Evolutionary conservation across 345 rosid species (phyloP), one percentile per base, ranked within the genome.

Genomic region (Viola odorata): DNA sequence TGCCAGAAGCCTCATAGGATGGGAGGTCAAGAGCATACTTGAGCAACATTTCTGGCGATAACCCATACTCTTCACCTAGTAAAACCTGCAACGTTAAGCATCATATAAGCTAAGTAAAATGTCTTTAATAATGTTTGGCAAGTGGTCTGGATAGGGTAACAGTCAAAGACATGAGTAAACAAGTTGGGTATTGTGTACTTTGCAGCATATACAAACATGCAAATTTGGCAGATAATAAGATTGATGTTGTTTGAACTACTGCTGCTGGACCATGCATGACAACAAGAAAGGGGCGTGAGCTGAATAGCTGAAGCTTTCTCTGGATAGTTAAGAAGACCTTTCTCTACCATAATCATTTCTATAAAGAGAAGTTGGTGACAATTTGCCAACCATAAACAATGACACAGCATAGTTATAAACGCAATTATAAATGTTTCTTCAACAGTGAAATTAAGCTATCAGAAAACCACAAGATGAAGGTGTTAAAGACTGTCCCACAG

Each of bases 11-110:
- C 57, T 44, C 68, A 74, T 53, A 69, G 63, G 90, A 90, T 59
- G 87, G 85, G 66, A 82, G 72, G 49, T 78, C 74, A 60, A 78
- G 77, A 56, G 83, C 85, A 73, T 67, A 70, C 73, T 83, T 75
- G 65, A 84, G 70, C 65, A 84, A 65, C 53, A 64, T 68, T 60
- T 88, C 81, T 8, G 69, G 69, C 59, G 78, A 73, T 42, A 77
- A 64, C 62, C 75, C 91, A 73, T 57, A 38, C 55, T 58, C 68
- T 68, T 76, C 83, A 57, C 73, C 70, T 58, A 72, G 69, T 41
- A 73, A 53, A 62, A 54, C 68, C 87, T 84, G 72, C 65, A 71
- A 45, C 4, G 11, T 13, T n/a, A 13, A 23, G 2, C 32, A 23
- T n/a, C n/a, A 23, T 23, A 23, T 23, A 23, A 23, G 2, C 32